These are phyloP conservation scores for Lasiosphaeria ovina DNA, from an alignment of 495 filamentous ascomycete species.

Conservation along the genomic window DNA sequence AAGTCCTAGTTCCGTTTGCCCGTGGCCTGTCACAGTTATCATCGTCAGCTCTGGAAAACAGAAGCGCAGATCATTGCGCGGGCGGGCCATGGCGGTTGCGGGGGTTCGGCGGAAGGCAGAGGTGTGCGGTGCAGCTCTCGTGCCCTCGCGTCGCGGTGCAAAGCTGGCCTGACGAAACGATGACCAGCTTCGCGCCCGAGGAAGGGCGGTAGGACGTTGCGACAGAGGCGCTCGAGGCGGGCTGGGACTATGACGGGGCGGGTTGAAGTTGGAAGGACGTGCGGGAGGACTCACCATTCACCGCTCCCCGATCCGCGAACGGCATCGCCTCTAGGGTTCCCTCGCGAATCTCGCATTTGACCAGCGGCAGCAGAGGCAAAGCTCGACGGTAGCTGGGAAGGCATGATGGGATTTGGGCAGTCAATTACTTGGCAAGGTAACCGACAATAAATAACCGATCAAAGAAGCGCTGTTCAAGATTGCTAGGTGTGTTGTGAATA, in stretches of 20 bases:
- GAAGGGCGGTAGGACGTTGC: too few species aligned
- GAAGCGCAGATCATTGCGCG: background rate
- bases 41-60: conserved; percentile 11
- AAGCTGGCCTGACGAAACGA: too few species aligned
- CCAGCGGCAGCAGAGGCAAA: conserved; percentile 81
- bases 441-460: conserved; percentile 16
- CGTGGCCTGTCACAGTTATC: conserved; percentile 42
- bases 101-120: background rate
- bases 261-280: too few species aligned
- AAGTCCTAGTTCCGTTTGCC: conserved; percentile 80
- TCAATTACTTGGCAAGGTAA: conserved; percentile 9
- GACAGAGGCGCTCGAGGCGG: background rate
- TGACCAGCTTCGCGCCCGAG: too few species aligned
- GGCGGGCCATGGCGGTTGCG: background rate
- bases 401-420: conserved; percentile 47
- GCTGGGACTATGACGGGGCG: background rate
- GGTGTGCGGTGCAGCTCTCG: background rate
- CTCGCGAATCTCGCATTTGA: conserved; percentile 56
- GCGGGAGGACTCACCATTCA: conserved; percentile 35
- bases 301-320: conserved; percentile 30
- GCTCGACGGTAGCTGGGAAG: conserved; percentile 75
- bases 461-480: conserved; percentile 3
- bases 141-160: background rate
- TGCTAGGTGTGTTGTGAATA: conserved; percentile 14
- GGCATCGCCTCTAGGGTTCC: conserved; percentile 25